Evolutionary conservation across 2,329 filamentous ascomycete species (phyloP).

Genomic region (Lachnellula subtilissima): DNA sequence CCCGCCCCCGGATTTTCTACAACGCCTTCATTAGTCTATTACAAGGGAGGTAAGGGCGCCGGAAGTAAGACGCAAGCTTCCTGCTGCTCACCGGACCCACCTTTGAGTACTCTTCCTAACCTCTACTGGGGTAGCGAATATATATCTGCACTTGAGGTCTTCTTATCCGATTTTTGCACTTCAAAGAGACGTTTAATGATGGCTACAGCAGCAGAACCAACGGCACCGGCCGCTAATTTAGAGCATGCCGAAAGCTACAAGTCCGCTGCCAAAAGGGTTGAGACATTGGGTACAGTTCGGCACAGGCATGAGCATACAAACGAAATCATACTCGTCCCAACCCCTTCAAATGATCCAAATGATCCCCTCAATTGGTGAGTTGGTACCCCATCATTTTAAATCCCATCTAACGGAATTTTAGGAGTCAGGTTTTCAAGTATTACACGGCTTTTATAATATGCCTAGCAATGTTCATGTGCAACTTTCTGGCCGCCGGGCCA

Average conservation of each 20-base stretch:
- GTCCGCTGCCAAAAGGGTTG: slow-evolving; percentile 1
- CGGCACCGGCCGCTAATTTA: neutral
- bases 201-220: neutral
- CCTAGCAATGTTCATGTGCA: slow-evolving; percentile 17
- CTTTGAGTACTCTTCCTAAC: too few species aligned
- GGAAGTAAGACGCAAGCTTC: too few species aligned
- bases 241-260: slow-evolving; percentile 8
- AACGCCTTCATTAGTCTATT: too few species aligned
- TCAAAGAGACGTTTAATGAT: neutral
- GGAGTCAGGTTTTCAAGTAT: neutral
- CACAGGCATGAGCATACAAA: slow-evolving; percentile 20
- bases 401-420: neutral
- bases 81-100: too few species aligned
- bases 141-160: neutral
- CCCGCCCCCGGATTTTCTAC: neutral
- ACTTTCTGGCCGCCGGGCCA: slow-evolving; percentile 24
- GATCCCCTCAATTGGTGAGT: slow-evolving; percentile 34
- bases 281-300: slow-evolving; percentile 17
- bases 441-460: slow-evolving; percentile 12
- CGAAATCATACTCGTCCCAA: slow-evolving; percentile 29
- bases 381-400: neutral
- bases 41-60: too few species aligned
- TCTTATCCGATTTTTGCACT: neutral
- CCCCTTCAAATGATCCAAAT: slow-evolving; percentile 33
- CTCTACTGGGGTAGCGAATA: neutral